Percentiles rank a stretch among this genome's conserved stretches.
Conservation (phyloP, 2,329 filamentous ascomycete species). For the Corniculantispora saksenae region DNA sequence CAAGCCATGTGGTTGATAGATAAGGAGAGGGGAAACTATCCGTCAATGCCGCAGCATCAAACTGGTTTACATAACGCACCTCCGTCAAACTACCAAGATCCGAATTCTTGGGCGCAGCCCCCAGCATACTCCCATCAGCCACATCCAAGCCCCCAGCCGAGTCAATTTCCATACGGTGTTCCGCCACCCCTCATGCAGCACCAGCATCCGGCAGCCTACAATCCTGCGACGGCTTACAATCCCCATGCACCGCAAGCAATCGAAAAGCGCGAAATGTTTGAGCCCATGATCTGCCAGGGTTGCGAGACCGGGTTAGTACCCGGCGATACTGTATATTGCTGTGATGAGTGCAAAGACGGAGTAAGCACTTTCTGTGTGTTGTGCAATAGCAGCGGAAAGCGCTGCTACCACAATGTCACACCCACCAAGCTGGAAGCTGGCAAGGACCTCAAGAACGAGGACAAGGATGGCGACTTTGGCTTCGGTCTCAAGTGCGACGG, state of each 20-base stretch:
- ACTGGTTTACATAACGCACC: not conserved
- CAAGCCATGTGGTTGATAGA: conserved; percentile 28
- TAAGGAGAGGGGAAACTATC: conserved; percentile 4
- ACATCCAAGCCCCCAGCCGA: not conserved
- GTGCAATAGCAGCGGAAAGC: conserved; percentile 4
- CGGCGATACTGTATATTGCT: conserved; percentile 15
- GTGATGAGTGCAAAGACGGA: not conserved
- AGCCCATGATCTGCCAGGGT: conserved; percentile 19
- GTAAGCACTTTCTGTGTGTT: conserved; percentile 6
- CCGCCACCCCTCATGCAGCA: not conserved
- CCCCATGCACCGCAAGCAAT: not conserved
- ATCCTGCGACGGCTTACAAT: not conserved
- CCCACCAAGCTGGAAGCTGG: not conserved
- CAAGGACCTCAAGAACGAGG: conserved; percentile 12
- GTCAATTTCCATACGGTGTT: not conserved
- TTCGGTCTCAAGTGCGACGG: conserved; percentile 45
- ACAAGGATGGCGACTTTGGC: conserved; percentile 14
- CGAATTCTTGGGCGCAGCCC: not conserved
- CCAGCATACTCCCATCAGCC: not conserved
- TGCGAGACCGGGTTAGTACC: conserved; percentile 17
- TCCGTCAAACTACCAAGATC: not conserved
- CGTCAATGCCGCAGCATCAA: not conserved
- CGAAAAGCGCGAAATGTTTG: conserved; percentile 9
- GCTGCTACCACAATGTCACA: conserved; percentile 15
- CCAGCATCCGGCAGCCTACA: not conserved